These are phyloP conservation scores for Leccinum longicurvipes DNA, from an alignment of 768 basidiomycete species.

Conservation along the genomic window DNA sequence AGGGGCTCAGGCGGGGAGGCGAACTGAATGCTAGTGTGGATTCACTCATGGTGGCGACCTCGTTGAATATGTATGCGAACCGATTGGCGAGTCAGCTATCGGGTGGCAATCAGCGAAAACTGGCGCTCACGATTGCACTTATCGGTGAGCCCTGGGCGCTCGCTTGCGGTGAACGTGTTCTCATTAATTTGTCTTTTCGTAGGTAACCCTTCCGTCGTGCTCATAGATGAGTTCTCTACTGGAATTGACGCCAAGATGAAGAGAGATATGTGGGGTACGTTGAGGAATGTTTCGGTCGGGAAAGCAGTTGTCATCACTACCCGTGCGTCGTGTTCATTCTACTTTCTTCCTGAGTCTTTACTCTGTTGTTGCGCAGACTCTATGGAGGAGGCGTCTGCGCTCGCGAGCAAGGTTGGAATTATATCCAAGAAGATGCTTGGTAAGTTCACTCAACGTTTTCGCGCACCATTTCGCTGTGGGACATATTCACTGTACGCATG, in stretches of 20 bases:
- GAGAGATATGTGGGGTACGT: constrained; percentile 77
- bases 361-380: constrained; percentile 46
- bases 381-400: constrained; percentile 81
- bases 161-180: not conserved
- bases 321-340: constrained; percentile 39
- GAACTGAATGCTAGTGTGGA: constrained; percentile 55
- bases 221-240: constrained; percentile 83
- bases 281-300: constrained; percentile 59
- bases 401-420: constrained; percentile 75
- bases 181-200: not conserved
- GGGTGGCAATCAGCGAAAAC: constrained; percentile 77
- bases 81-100: constrained; percentile 71
- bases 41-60: constrained; percentile 55
- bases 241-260: constrained; percentile 84
- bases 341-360: not conserved
- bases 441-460: constrained; percentile 31
- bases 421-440: constrained; percentile 68
- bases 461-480: not conserved
- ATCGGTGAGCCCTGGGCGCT: constrained; percentile 42
- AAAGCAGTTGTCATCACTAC: constrained; percentile 74
- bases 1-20: constrained; percentile 53
- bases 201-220: constrained; percentile 74
- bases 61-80: constrained; percentile 58
- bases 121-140: constrained; percentile 72
- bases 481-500: not conserved